Evolutionary conservation across 2,329 filamentous ascomycete species (phyloP).

Genomic region (Diaporthe eres): DNA sequence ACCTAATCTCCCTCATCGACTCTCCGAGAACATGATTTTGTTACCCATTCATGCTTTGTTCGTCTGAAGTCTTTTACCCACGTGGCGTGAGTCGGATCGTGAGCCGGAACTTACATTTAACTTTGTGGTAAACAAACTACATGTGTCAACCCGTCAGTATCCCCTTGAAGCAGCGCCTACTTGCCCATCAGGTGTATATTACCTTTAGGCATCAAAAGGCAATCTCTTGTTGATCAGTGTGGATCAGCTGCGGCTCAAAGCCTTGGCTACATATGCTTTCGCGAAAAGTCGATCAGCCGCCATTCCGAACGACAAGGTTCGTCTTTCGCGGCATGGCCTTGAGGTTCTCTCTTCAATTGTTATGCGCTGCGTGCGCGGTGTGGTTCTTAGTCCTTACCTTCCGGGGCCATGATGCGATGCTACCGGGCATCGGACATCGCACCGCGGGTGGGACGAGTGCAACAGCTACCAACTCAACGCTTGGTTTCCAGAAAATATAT

Average conservation of each 20-base stretch:
- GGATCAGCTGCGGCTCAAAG: neutral
- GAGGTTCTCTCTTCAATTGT: neutral
- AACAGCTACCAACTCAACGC: slow-evolving; percentile 6
- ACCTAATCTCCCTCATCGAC: neutral
- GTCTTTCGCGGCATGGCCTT: neutral
- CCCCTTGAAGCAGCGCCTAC: neutral
- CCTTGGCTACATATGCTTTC: neutral
- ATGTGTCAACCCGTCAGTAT: neutral
- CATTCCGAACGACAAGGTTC: neutral
- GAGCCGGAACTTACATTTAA: neutral
- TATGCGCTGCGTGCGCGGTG: neutral
- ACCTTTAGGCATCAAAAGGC: no score
- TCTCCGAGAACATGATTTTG: neutral
- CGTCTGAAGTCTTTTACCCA: neutral
- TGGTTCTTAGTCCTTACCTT: slow-evolving; percentile 6
- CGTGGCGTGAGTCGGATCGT: neutral
- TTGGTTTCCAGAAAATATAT: slow-evolving; percentile 13
- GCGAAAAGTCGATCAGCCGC: neutral
- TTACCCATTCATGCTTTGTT: neutral
- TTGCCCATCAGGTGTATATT: neutral
- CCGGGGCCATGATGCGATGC: neutral
- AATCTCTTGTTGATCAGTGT: neutral
- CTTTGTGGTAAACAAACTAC: no score
- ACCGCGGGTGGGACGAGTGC: neutral
- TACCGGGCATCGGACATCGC: neutral